Evolutionary conservation across 78 protist species (phyloP).

Genomic region (Reticulomyxa filosa): DNA sequence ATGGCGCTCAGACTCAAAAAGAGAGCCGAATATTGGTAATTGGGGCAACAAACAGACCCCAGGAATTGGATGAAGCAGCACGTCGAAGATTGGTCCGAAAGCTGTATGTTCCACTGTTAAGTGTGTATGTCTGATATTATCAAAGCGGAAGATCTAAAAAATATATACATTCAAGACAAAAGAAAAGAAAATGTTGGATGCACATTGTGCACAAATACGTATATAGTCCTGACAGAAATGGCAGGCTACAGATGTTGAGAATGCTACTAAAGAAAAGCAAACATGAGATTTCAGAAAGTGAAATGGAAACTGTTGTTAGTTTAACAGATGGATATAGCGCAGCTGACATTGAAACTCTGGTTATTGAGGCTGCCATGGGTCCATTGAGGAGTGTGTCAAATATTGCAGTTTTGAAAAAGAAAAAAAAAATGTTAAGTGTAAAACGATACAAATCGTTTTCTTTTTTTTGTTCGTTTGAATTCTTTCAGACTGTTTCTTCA

Average conservation of each 20-base stretch:
- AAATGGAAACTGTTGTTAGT: conserved; percentile 9
- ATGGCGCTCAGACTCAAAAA: conserved; percentile 21
- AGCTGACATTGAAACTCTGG: conserved; percentile 44
- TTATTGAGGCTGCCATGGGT: conserved; percentile 46
- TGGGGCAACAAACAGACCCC: conserved; percentile 39
- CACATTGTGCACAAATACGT: neutral
- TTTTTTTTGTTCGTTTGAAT: too few relatives aligned
- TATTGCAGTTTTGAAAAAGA: too few relatives aligned
- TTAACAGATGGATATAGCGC: conserved; percentile 30
- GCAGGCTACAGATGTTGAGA: neutral
- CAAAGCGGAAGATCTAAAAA: too few relatives aligned
- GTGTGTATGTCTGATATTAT: neutral
- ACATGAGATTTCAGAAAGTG: neutral
- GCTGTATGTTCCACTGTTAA: conserved; percentile 26
- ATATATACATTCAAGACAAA: neutral
- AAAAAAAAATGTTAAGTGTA: too few relatives aligned
- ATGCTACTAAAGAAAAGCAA: neutral
- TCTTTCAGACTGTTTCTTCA: too few relatives aligned
- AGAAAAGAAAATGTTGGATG: neutral
- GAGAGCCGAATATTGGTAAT: conserved; percentile 14
- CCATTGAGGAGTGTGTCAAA: neutral
- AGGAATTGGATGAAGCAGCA: conserved; percentile 39
- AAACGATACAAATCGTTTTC: too few relatives aligned
- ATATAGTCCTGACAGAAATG: neutral
- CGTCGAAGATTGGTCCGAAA: neutral